Base-by-base conservation (phyloP, 805 yeast genomes). In the Yamadazyma phyllophila region DNA sequence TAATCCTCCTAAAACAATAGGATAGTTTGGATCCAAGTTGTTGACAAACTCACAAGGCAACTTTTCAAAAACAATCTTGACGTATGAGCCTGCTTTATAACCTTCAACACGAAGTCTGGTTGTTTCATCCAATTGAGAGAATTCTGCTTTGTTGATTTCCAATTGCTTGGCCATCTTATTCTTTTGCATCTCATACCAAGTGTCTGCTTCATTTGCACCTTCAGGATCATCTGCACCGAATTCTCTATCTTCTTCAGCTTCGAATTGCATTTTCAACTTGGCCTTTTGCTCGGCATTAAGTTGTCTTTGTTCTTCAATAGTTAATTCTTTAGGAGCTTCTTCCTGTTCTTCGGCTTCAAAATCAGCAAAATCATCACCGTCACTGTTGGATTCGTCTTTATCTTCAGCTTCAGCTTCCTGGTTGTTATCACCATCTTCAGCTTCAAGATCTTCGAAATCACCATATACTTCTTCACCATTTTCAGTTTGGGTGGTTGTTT, bases 121-220 rank as follows among this genome's bases (percentile, higher is more conserved):
- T n/a, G 77, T 86, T 10, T 70, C 73, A 48, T 89, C 95, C 83
- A 94, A 77, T 36, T 77, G 75, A 14, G 81, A 84, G 46, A 80
- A 75, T 62, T 85, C 91, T 8, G 88, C 80, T 63, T 88, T 87
- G 66, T 94, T 95, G 67, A 95, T 90, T 50, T 92, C 98, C 51
- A 88, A 71, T 69, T 94, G 99, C 63, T 94, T 92, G 46, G 96
- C 90, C 82, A 95, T 91, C 60, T 91, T 92, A 49, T 96, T 95
- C 71, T 94, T 94, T 65, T 94, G 97, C 65, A 86, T 81, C 63
- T 92, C 98, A 63, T 92, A 94, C 99, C 99, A 94, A 0, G 97
- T 90, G 57, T 92, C 97, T 46, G 88, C 89, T 60, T 87, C 95
- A 16, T 65, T 63, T 41, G 61, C 69, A 45, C 80, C 84, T 60